A percentile compares a stretch with the other conserved stretches of the same genome.
phyloP scores from a whole-genome alignment of 352 stramenopile species.

The Phytophthora cactorum region DNA sequence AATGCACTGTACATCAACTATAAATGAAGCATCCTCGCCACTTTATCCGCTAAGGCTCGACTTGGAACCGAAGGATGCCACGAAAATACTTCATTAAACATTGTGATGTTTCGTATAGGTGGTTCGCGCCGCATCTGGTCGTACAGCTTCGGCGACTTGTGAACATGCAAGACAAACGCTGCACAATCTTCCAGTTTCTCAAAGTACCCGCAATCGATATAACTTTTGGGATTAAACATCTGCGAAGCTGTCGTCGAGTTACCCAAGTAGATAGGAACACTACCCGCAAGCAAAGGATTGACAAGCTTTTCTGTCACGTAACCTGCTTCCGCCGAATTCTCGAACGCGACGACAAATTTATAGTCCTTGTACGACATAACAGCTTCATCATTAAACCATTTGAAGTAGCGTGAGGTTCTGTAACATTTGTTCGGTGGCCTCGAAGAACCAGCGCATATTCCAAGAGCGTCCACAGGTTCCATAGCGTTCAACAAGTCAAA shows the following conservation, averaged over 20 bases:
- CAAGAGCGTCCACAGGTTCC: conserved; percentile 54
- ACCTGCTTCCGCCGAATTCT: conserved; percentile 48
- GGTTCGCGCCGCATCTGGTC: conserved; percentile 29
- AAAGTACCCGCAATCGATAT: conserved; percentile 62
- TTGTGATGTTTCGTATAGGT: conserved; percentile 35
- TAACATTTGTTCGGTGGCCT: conserved; percentile 11
- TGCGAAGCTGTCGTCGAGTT: conserved; percentile 41
- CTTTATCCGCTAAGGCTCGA: conserved; percentile 1
- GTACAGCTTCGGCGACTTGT: conserved; percentile 43
- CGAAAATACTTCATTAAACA: conserved; percentile 43
- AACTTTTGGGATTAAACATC: conserved; percentile 58
- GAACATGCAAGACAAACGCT: conserved; percentile 39
- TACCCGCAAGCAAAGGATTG: conserved; percentile 60
- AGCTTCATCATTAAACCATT: conserved; percentile 49
- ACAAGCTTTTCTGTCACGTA: conserved; percentile 77
- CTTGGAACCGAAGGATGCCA: conserved; percentile 50
- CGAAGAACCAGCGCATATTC: conserved; percentile 38
- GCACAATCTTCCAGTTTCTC: conserved; percentile 44
- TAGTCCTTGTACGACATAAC: conserved; percentile 33
- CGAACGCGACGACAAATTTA: conserved; percentile 67
- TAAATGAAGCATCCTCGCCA: conserved; percentile 3
- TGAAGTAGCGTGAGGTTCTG: conserved; percentile 11
- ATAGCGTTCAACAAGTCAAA: conserved; percentile 49
- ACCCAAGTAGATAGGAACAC: conserved; percentile 63
- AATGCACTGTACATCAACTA: too few species aligned